Percentiles rank a stretch among this genome's conserved stretches.
Evolutionary conservation across 2,329 filamentous ascomycete species (phyloP).

Genomic region (Fragosphaeria purpurea): DNA sequence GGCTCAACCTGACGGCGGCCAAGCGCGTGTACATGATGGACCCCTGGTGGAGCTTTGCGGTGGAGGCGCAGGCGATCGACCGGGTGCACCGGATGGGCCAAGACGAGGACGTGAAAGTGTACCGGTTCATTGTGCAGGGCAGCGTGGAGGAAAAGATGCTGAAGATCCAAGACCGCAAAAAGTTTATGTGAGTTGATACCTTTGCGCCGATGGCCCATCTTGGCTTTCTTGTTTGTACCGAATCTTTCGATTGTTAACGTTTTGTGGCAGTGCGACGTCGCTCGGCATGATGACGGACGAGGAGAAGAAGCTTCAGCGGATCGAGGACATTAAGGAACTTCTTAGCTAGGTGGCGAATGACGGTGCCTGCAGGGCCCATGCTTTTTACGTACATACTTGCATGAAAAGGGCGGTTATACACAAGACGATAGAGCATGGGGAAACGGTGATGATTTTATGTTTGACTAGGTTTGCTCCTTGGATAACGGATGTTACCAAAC

Average conservation of each 20-base stretch:
- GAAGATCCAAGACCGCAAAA: constrained; percentile 87
- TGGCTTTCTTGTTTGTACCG: background rate
- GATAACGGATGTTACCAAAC: no score
- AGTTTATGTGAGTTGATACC: constrained; percentile 65
- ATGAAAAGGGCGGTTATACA: no score
- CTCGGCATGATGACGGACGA: constrained; percentile 92
- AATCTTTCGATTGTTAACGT: no score
- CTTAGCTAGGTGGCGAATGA: constrained; percentile 43
- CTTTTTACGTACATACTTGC: no score
- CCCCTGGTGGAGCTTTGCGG: constrained; percentile 97
- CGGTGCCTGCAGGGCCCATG: no score
- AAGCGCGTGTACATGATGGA: constrained; percentile 98
- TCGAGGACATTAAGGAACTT: constrained; percentile 90
- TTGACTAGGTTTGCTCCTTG: no score
- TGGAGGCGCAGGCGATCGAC: constrained; percentile 95
- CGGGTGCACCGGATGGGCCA: constrained; percentile 97
- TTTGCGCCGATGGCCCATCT: no score
- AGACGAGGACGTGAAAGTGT: constrained; percentile 72
- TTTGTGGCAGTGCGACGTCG: constrained; percentile 62
- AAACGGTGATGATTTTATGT: no score
- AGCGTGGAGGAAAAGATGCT: constrained; percentile 96
- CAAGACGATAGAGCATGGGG: no score
- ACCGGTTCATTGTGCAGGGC: constrained; percentile 76
- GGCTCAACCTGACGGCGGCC: constrained; percentile 82
- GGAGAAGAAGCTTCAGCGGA: constrained; percentile 78